These are phyloP conservation scores for Tetrahymena borealis DNA, from an alignment of 73 alveolate species.

Conservation along the genomic window DNA sequence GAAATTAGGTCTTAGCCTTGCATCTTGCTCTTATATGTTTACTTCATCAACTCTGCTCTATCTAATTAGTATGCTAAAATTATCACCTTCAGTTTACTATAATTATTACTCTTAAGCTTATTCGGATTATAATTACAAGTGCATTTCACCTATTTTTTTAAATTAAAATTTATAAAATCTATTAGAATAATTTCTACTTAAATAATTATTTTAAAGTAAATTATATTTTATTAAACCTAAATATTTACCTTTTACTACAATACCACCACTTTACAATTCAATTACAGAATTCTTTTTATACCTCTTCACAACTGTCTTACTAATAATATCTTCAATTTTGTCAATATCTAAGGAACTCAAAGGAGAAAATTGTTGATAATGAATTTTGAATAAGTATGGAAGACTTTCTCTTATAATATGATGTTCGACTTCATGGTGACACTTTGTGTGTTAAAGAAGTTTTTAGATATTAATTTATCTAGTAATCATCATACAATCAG, in stretches of 20 bases:
- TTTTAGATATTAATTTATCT: not conserved
- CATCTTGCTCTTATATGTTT: not conserved
- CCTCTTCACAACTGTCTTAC: not conserved
- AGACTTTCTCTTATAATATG: not conserved
- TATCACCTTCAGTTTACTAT: not conserved
- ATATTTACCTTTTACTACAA: not conserved
- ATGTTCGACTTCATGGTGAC: not conserved
- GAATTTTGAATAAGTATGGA: not conserved
- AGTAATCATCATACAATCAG: conserved; percentile 22
- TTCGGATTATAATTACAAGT: too few relatives aligned
- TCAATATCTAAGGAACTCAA: not conserved
- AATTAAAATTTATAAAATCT: not conserved
- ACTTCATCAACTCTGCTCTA: not conserved
- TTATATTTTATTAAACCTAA: not conserved
- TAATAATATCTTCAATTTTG: not conserved
- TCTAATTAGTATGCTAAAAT: not conserved
- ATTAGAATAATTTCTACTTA: too few relatives aligned
- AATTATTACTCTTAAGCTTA: too few relatives aligned
- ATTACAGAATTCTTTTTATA: not conserved
- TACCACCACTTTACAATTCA: not conserved
- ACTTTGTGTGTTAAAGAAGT: not conserved
- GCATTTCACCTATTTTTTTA: not conserved
- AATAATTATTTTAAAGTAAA: not conserved
- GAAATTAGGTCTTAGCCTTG: not conserved
- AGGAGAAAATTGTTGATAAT: not conserved